Base-by-base conservation (phyloP, 352 stramenopile species). In the Phytopythium cucurbitacearum region DNA sequence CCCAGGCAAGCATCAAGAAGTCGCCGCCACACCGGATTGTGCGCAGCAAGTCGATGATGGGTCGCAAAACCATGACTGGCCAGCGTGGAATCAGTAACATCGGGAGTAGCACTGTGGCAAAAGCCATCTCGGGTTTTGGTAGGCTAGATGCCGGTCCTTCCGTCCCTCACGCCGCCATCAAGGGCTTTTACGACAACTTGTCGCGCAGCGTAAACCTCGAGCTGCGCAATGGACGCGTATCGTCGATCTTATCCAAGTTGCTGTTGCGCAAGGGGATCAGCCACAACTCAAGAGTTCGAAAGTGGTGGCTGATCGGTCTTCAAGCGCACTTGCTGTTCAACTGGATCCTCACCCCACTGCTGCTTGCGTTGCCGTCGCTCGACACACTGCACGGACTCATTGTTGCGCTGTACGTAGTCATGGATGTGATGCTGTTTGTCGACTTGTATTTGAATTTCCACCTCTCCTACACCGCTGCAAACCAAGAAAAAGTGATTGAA, bases 401-500 rank as follows among this genome's bases (percentile, higher is more conserved):
- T 0, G 49, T 65, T 5, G 41, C 59, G 7, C 38, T 64, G 2
- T 70, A 74, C 32, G 48, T 37, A 5, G 0, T 72, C 5, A 35
- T 65, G 10, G 76, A 85, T 53, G 16, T 85, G 10, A 7, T 76
- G 0, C 58, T 85, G 5, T 49, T 53, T 5, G 32, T 59, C 0
- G 76, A 87, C 34, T 59, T 84, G 12, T 87, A 84, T 53, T 13
- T 83, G 21, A 83, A 70, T 15, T 58, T 76, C 6, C 73, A 87
- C 35, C 40, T 87, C 38, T 60, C 58, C 2, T 66, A 59, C 43
- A 65, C 45, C 5, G 40, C 21, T 1, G 48, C 40, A 11, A 28
- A 62, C 12, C 48, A 66, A 12, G 76, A 78, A 50, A 74, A 62
- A 37, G 32, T 73, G 16, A 41, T 56, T 3, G 46, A 65, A 1